Percentiles rank a stretch among this genome's conserved stretches.
Evolutionary conservation across 805 yeast species (phyloP).

Genomic region (Komagataella phaffii): DNA sequence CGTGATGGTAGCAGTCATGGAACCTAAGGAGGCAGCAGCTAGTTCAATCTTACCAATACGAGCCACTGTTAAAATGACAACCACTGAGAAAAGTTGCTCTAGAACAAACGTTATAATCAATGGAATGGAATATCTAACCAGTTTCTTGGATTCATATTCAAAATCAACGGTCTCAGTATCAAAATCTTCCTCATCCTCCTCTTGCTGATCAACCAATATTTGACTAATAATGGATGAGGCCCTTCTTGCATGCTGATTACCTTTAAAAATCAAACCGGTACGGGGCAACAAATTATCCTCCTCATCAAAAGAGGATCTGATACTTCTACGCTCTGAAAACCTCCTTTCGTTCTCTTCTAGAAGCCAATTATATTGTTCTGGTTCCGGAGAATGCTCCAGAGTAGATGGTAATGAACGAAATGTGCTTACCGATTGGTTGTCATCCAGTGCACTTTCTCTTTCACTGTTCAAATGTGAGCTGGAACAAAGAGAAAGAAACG

Average conservation of each 20-base stretch:
- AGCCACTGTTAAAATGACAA: conserved; percentile 70
- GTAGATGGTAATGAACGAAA: conserved; percentile 22
- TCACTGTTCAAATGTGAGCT: conserved; percentile 16
- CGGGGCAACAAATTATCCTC: conserved; percentile 9
- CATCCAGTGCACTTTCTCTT: conserved; percentile 10
- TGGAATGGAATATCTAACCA: conserved; percentile 35
- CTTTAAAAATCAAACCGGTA: conserved; percentile 14
- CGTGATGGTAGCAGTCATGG: conserved; percentile 70
- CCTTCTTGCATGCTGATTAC: conserved; percentile 5
- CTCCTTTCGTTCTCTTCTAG: conserved; percentile 22
- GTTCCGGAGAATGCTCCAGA: conserved; percentile 16
- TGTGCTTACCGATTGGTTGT: conserved; percentile 18
- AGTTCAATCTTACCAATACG: conserved; percentile 57
- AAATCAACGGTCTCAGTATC: conserved; percentile 12
- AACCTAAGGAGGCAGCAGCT: conserved; percentile 65
- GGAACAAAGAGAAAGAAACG: conserved; percentile 19
- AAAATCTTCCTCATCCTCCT: conserved; percentile 18
- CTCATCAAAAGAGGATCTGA: conserved; percentile 9
- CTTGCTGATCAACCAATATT: conserved; percentile 4
- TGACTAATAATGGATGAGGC: background rate
- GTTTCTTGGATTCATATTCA: conserved; percentile 15
- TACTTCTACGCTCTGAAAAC: conserved; percentile 10
- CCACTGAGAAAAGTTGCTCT: conserved; percentile 62
- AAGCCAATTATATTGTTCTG: conserved; percentile 21
- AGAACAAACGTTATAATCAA: conserved; percentile 52